Conservation (phyloP, 164 flowering plant genomes). For the Echeveria elegans region DNA sequence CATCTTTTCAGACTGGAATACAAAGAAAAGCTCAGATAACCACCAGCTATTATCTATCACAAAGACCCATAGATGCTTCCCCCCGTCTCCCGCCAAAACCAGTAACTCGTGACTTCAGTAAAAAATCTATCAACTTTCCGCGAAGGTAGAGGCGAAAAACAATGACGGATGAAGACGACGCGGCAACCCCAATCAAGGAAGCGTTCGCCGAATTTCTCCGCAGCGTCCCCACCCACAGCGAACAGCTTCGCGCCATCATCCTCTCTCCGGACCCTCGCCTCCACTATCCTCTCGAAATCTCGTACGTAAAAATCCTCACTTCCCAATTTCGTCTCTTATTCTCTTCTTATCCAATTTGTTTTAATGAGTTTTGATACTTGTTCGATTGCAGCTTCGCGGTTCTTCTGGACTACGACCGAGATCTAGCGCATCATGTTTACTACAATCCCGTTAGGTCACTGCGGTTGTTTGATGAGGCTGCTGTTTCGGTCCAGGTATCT, state of each 20-base stretch:
- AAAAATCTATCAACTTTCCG: neutral
- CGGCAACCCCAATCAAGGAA: neutral
- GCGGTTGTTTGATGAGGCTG: neutral
- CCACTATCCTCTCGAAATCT: conserved; percentile 65
- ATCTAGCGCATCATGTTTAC: neutral
- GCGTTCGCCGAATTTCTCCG: conserved; percentile 25
- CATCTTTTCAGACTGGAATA: too few relatives aligned
- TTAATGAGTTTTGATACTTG: too few relatives aligned
- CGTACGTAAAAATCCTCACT: conserved; percentile 23
- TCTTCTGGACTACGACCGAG: neutral
- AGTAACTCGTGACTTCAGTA: neutral
- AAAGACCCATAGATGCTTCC: neutral
- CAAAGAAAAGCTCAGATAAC: too few relatives aligned
- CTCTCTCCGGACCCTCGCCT: conserved; percentile 55
- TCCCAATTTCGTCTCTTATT: neutral
- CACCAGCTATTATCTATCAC: too few relatives aligned
- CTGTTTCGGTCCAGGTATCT: neutral
- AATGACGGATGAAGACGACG: conserved; percentile 4
- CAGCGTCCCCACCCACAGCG: conserved; percentile 19
- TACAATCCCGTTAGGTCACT: neutral
- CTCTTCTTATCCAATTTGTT: conserved; percentile 3
- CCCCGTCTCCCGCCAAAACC: too few relatives aligned
- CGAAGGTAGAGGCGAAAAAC: neutral
- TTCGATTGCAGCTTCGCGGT: neutral
- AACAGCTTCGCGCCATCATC: conserved; percentile 49